Percentiles rank a stretch among this genome's conserved stretches.
Evolutionary conservation across 176 grass and related monocot genomes (phyloP).

Genomic region (Oryza meridionalis): DNA sequence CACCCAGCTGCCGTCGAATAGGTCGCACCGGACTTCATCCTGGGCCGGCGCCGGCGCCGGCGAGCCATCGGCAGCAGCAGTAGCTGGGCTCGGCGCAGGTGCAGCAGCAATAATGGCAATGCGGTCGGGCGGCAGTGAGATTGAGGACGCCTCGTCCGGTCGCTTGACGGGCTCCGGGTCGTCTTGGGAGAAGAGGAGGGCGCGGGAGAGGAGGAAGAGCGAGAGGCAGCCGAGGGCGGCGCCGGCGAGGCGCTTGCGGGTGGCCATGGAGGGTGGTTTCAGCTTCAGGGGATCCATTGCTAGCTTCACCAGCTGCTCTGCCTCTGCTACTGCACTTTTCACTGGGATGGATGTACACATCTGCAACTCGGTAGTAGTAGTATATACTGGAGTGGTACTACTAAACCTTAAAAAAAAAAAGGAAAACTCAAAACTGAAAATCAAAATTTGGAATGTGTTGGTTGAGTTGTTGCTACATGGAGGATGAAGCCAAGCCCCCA

Average conservation of each 20-base stretch:
- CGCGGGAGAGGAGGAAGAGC: conserved; percentile 5
- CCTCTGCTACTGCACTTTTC: not conserved
- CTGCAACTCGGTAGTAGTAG: too few species aligned
- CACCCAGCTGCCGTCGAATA: conserved; percentile 54
- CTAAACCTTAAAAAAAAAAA: too few species aligned
- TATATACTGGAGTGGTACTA: too few species aligned
- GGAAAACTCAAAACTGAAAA: too few species aligned
- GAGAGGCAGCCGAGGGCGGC: not conserved
- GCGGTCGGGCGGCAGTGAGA: not conserved
- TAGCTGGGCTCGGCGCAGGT: not conserved
- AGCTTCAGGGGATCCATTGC: not conserved
- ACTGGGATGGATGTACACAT: not conserved
- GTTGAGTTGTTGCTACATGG: too few species aligned
- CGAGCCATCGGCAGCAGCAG: too few species aligned
- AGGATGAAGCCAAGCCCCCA: too few species aligned
- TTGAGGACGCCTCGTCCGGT: not conserved
- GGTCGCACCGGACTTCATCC: conserved; percentile 24
- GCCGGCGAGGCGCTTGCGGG: not conserved
- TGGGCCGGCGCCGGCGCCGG: not conserved
- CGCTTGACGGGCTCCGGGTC: not conserved
- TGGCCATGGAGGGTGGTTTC: not conserved
- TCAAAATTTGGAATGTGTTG: too few species aligned
- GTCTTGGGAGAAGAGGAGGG: not conserved
- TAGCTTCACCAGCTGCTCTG: not conserved
- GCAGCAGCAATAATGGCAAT: not conserved